Evolutionary conservation across 768 basidiomycete species (phyloP), one percentile per base, ranked within the genome.

Genomic region (Russula vinacea): DNA sequence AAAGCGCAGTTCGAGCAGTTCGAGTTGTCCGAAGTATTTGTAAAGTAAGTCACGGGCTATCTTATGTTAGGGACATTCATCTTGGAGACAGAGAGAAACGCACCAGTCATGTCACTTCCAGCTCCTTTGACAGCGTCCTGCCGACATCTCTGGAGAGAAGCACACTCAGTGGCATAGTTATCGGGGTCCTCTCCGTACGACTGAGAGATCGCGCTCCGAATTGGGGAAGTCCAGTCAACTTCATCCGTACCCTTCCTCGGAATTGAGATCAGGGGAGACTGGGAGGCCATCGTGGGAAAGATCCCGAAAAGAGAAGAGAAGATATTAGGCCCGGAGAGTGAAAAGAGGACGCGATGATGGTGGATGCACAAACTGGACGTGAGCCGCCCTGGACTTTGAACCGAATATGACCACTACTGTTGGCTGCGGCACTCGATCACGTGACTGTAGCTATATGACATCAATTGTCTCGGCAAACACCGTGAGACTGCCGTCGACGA

Each of bases 11-110:
- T 99, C 97, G 45, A 99, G 86, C 5, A 98, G 84, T 72, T 99
- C 97, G 50, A 99, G 87, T 75, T 99, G 97, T 40, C 97, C 96
- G 78, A 98, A 99, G 79, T 99, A 99, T 77, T 97, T 98, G 88
- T 96, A 98, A 50, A 99, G 81, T 24, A 98, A 81, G 78, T 98
- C 96, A 55, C 95, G 83, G 14, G 89, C 95, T 88, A 72, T 54
- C n/a, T 17, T 29, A 22, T 24, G 17, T 42, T 33, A 29, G 22
- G 24, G 13, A 60, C 17, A 9, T 22, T 52, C 29, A 56, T 45
- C 40, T 52, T 56, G 19, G 16, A 32, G 67, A 40, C 5, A 67
- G 13, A 59, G 37, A 39, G 6, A 39, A 8, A 72, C 84, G 68
- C 63, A 92, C 93, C 92, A n/a, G 94, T 97, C 60, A 85, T 80